Percentiles rank a stretch among this genome's conserved stretches.
Evolutionary conservation across 1,284 basidiomycete genomes (phyloP).

Genomic region (Tylopilus sp.): DNA sequence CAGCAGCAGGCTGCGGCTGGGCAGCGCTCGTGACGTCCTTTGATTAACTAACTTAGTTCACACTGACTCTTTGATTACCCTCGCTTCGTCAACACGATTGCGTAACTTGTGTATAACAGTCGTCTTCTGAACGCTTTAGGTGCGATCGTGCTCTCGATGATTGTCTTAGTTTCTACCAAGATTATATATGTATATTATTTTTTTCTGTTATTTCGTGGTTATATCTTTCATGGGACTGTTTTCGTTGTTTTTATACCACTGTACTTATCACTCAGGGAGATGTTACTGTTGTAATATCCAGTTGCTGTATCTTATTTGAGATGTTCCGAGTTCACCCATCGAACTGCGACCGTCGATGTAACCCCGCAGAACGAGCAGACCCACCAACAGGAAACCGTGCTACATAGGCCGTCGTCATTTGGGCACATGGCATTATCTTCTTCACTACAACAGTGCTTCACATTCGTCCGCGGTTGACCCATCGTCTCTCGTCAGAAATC

Average conservation of each 20-base stretch:
- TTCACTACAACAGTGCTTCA: background rate
- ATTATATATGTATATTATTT: constrained; percentile 1
- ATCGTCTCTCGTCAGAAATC: constrained; percentile 39
- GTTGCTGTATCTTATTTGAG: constrained; percentile 21
- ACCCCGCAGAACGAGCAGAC: too few relatives aligned
- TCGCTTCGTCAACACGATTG: background rate
- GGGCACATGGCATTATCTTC: too few relatives aligned
- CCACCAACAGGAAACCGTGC: too few relatives aligned
- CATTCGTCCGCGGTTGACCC: too few relatives aligned
- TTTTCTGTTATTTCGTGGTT: background rate
- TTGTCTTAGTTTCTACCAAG: background rate
- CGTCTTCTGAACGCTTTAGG: constrained; percentile 8
- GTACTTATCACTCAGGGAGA: constrained; percentile 8
- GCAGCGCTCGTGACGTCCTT: background rate
- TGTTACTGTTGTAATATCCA: constrained; percentile 23
- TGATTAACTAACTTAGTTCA: background rate
- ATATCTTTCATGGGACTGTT: constrained; percentile 9
- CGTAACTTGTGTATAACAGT: background rate
- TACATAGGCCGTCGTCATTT: too few relatives aligned
- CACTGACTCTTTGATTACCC: background rate
- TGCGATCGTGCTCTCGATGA: background rate
- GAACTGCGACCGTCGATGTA: too few relatives aligned
- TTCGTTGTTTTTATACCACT: too few relatives aligned
- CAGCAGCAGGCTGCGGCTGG: constrained; percentile 23
- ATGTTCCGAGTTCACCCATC: background rate